phyloP scores from a whole-genome alignment of 768 basidiomycete genomes.

The Termitomyces sp. region DNA sequence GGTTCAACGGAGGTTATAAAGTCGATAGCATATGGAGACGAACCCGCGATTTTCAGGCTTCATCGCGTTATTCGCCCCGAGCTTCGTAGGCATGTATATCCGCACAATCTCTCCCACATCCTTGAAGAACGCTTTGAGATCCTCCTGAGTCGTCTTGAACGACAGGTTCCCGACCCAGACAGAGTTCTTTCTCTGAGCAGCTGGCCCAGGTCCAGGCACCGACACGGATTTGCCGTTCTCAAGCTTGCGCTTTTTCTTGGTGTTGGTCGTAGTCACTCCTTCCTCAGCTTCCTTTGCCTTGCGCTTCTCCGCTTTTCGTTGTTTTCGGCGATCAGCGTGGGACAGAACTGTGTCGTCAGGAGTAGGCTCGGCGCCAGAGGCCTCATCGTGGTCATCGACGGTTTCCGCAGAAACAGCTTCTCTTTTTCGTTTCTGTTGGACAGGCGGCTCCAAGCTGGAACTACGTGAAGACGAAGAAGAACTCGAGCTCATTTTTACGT shows the following conservation, averaged over 20 bases:
- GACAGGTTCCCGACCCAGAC: constrained; percentile 96
- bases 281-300: constrained; percentile 21
- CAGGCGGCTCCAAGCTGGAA: constrained; percentile 26
- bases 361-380: constrained; percentile 14
- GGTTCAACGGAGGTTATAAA: not conserved
- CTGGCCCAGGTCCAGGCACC: constrained; percentile 23
- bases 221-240: constrained; percentile 33
- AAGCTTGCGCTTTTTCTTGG: constrained; percentile 47
- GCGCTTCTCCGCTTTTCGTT: constrained; percentile 45
- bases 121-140: constrained; percentile 70
- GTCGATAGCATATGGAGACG: not conserved
- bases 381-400: constrained; percentile 21
- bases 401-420: constrained; percentile 18
- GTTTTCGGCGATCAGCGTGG: constrained; percentile 68
- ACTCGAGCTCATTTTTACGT: constrained; percentile 24
- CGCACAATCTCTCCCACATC: constrained; percentile 73
- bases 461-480: constrained; percentile 36
- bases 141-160: constrained; percentile 79
- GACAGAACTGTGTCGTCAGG: constrained; percentile 57
- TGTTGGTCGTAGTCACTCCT: constrained; percentile 17
- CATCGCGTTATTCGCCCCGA: constrained; percentile 39
- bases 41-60: constrained; percentile 79
- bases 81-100: constrained; percentile 83
- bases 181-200: constrained; percentile 71
- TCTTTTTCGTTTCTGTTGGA: constrained; percentile 29